Conservation (phyloP, 805 yeast species). For the Metschnikowia aberdeeniae region DNA sequence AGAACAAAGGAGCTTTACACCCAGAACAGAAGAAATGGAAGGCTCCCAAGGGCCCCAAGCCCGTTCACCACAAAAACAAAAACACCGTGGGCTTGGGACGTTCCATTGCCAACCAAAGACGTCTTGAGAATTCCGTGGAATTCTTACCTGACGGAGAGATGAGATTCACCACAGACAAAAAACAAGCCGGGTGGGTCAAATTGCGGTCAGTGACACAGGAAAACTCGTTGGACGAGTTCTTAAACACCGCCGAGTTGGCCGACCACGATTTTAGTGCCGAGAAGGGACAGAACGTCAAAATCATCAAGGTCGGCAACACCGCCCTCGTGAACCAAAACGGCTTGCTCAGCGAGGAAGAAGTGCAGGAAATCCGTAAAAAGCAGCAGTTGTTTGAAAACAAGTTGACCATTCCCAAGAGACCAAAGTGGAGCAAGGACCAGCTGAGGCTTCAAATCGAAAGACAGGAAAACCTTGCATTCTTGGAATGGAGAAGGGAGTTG, state of each 20-base stretch:
- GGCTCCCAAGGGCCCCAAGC: slow-evolving; percentile 90
- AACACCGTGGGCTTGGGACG: slow-evolving; percentile 85
- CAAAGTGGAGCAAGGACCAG: slow-evolving; percentile 72
- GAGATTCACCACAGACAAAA: slow-evolving; percentile 82
- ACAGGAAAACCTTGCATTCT: slow-evolving; percentile 83
- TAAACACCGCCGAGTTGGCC: slow-evolving; percentile 92
- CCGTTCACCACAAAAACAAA: slow-evolving; percentile 77
- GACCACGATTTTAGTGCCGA: slow-evolving; percentile 96
- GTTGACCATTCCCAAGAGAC: slow-evolving; percentile 90
- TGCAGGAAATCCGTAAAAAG: slow-evolving; percentile 51
- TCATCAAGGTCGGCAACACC: slow-evolving; percentile 66
- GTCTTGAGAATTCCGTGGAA: slow-evolving; percentile 63
- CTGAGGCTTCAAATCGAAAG: slow-evolving; percentile 76
- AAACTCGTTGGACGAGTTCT: slow-evolving; percentile 86
- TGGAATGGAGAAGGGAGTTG: slow-evolving; percentile 89
- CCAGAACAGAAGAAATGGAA: slow-evolving; percentile 68
- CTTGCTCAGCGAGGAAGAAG: slow-evolving; percentile 63
- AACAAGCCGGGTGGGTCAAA: slow-evolving; percentile 85
- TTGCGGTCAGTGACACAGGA: slow-evolving; percentile 94
- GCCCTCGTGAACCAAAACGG: slow-evolving; percentile 38
- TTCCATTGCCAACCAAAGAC: slow-evolving; percentile 70
- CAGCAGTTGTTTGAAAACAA: slow-evolving; percentile 65
- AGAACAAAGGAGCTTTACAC: slow-evolving; percentile 40
- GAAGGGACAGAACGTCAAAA: slow-evolving; percentile 73
- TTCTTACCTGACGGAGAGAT: slow-evolving; percentile 81